These are phyloP conservation scores for Blumeria hordei DNA, from an alignment of 2,329 filamentous ascomycete genomes.

Conservation along the genomic window DNA sequence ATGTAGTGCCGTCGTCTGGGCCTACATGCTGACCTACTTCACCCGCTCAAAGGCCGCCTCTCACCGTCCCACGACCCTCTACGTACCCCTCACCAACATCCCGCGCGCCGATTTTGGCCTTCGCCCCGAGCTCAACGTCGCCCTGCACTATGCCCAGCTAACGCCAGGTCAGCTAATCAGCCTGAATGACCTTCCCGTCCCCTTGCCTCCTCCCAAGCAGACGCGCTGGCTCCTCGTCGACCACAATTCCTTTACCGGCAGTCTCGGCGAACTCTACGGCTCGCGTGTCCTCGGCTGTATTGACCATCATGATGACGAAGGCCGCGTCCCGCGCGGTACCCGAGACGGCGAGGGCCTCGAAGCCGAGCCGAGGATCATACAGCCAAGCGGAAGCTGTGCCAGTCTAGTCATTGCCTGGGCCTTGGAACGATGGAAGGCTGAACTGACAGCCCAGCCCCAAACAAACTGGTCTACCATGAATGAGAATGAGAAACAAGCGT, in stretches of 20 bases:
- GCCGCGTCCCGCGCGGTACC: slow-evolving; percentile 20
- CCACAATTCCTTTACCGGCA: slow-evolving; percentile 49
- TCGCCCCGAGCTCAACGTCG: slow-evolving; percentile 46
- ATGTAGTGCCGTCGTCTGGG: slow-evolving; percentile 46
- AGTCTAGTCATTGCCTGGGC: slow-evolving; percentile 42
- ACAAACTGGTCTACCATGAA: slow-evolving; percentile 15
- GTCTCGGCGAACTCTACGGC: slow-evolving; percentile 28
- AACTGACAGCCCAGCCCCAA: slow-evolving; percentile 9
- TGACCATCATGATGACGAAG: slow-evolving; percentile 61
- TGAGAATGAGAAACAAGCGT: slow-evolving; percentile 3
- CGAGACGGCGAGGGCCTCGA: slow-evolving; percentile 19
- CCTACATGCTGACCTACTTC: slow-evolving; percentile 44
- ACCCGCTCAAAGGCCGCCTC: slow-evolving; percentile 19
- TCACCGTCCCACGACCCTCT: slow-evolving; percentile 21
- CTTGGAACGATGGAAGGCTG: slow-evolving; percentile 29
- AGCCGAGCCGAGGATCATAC: slow-evolving; percentile 33
- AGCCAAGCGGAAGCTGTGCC: slow-evolving; percentile 46
- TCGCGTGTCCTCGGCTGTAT: slow-evolving; percentile 37
- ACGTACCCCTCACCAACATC: slow-evolving; percentile 53
- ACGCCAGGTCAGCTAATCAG: slow-evolving; percentile 38
- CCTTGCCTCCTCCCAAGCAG: slow-evolving; percentile 20
- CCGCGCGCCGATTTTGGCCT: slow-evolving; percentile 40
- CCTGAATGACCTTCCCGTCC: slow-evolving; percentile 28
- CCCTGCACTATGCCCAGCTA: slow-evolving; percentile 36
- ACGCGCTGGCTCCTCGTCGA: slow-evolving; percentile 55